phyloP scores from a whole-genome alignment of 805 yeast genomes.

The Yarrowia sp. region DNA sequence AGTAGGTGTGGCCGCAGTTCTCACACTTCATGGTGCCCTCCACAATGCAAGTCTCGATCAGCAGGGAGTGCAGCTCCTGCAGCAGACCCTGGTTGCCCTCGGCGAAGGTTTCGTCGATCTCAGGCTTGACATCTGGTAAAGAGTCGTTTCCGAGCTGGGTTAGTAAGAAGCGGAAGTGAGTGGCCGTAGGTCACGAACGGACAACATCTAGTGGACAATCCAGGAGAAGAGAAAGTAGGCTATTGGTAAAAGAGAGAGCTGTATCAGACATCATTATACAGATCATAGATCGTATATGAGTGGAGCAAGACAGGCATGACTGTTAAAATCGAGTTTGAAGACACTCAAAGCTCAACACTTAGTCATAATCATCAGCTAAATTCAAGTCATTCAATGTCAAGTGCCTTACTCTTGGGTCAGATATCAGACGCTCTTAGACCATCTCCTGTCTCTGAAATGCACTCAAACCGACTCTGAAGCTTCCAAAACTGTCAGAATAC shows the following conservation, averaged over 20 bases:
- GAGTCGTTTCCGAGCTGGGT: conserved; percentile 61
- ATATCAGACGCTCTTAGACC: too few species aligned
- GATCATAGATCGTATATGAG: too few species aligned
- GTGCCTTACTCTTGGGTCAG: too few species aligned
- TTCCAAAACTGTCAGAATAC: too few species aligned
- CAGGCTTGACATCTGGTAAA: conserved; percentile 51
- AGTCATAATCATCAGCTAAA: neutral
- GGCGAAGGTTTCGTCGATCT: conserved; percentile 58
- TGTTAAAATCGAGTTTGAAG: too few species aligned
- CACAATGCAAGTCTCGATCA: conserved; percentile 82
- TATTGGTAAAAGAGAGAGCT: too few species aligned
- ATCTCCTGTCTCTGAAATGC: too few species aligned
- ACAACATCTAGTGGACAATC: too few species aligned
- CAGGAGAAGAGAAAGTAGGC: too few species aligned
- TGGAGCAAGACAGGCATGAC: too few species aligned
- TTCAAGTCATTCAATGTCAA: neutral
- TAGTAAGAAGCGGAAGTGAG: neutral
- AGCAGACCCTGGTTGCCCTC: conserved; percentile 59
- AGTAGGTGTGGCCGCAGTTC: conserved; percentile 85
- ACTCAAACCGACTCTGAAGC: too few species aligned
- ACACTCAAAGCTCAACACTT: neutral
- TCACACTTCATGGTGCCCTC: conserved; percentile 91
- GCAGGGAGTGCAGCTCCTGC: conserved; percentile 75
- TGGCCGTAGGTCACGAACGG: neutral
- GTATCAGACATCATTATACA: too few species aligned